Evolutionary conservation across 1,284 basidiomycete genomes (phyloP).

Genomic region (Cutaneotrichosporon daszewskae): DNA sequence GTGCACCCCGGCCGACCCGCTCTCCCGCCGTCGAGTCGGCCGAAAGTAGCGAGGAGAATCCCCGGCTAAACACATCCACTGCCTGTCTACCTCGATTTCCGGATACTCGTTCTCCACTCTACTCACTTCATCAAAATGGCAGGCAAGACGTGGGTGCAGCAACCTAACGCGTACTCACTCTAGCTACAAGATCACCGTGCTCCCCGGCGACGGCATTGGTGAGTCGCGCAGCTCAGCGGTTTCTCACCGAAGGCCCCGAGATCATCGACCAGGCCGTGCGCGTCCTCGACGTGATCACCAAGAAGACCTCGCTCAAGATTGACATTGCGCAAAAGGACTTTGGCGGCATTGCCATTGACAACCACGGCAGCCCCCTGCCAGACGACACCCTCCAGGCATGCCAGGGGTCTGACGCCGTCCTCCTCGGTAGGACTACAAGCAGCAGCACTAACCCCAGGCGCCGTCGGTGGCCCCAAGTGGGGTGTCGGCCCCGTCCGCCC

Average conservation of each 20-base stretch:
- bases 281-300: constrained; percentile 72
- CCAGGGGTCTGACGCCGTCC: constrained; percentile 80
- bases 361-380: constrained; percentile 75
- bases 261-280: constrained; percentile 83
- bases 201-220: constrained; percentile 98
- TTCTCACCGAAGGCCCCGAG: constrained; percentile 66
- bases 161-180: background rate
- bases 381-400: constrained; percentile 79
- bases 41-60: no score
- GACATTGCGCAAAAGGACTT: constrained; percentile 65
- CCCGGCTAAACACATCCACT: no score
- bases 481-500: constrained; percentile 88
- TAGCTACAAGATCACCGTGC: constrained; percentile 73
- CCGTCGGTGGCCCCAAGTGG: constrained; percentile 97
- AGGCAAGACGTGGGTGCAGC: constrained; percentile 16
- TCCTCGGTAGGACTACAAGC: constrained; percentile 71
- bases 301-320: constrained; percentile 66
- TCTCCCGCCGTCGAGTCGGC: no score
- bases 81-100: no score
- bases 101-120: no score
- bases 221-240: constrained; percentile 25
- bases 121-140: no score
- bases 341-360: constrained; percentile 91
- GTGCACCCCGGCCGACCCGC: no score
- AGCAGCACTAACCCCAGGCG: constrained; percentile 56